Evolutionary conservation across 2,329 filamentous ascomycete genomes (phyloP).

Genomic region (Colletotrichum caudatum): DNA sequence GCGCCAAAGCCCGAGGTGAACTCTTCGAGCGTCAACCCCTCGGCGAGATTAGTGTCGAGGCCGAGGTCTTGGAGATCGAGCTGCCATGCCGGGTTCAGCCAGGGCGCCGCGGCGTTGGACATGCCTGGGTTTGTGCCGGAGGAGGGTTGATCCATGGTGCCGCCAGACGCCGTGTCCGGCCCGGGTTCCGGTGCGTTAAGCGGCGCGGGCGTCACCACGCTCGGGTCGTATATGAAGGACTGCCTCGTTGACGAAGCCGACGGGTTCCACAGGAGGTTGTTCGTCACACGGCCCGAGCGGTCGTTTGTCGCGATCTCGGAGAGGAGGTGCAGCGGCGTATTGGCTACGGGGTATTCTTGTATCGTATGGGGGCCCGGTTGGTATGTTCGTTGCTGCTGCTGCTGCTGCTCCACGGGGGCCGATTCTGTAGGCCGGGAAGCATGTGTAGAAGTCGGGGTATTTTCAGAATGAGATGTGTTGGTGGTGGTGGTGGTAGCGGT

Average conservation of each 20-base stretch:
- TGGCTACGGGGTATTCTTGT: constrained; percentile 53
- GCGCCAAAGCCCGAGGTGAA: constrained; percentile 39
- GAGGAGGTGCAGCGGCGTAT: constrained; percentile 67
- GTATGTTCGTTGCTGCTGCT: constrained; percentile 43
- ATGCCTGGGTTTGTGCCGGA: not conserved
- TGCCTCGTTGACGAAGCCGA: constrained; percentile 47
- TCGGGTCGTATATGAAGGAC: constrained; percentile 54
- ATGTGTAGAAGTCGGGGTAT: not conserved
- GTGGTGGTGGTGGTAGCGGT: constrained; percentile 26
- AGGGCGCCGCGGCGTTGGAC: constrained; percentile 1
- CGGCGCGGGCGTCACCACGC: constrained; percentile 16
- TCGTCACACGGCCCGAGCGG: constrained; percentile 36
- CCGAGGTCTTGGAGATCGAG: constrained; percentile 36
- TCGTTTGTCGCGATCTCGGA: constrained; percentile 68
- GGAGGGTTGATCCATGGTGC: not conserved
- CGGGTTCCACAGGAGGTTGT: constrained; percentile 43
- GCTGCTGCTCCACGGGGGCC: constrained; percentile 40
- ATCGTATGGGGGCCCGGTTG: constrained; percentile 36
- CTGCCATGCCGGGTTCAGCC: constrained; percentile 23
- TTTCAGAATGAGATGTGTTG: constrained; percentile 1
- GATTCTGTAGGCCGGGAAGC: constrained; percentile 10
- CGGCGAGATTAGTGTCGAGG: constrained; percentile 35
- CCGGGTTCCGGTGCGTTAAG: constrained; percentile 19
- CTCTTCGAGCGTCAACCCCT: constrained; percentile 40
- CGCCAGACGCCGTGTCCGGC: constrained; percentile 21